phyloP scores from a whole-genome alignment of 257 asterid genomes.

The Craterostigma plantagineum region DNA sequence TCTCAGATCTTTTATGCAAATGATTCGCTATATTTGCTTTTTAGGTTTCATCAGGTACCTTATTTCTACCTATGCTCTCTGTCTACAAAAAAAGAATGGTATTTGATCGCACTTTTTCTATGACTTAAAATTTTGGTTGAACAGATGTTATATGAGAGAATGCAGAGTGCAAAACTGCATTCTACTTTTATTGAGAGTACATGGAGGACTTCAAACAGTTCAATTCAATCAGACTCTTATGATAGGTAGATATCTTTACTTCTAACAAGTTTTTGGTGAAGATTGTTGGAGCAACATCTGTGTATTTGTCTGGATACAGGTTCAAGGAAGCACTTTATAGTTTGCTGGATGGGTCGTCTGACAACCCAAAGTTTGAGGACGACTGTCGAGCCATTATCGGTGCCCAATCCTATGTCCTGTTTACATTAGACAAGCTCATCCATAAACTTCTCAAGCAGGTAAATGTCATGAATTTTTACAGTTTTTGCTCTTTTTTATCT shows the following conservation, averaged over 20 bases:
- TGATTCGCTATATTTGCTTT: constrained; percentile 66
- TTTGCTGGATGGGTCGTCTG: constrained; percentile 73
- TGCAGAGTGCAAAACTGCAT: constrained; percentile 61
- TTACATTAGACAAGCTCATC: constrained; percentile 85
- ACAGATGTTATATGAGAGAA: constrained; percentile 76
- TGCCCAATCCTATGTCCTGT: constrained; percentile 72
- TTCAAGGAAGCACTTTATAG: constrained; percentile 64
- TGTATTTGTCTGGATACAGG: constrained; percentile 28
- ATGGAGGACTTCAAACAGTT: constrained; percentile 44
- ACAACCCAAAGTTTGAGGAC: constrained; percentile 79
- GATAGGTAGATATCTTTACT: constrained; percentile 37
- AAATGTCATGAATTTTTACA: constrained; percentile 6
- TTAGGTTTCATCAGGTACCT: constrained; percentile 76
- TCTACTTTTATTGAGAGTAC: constrained; percentile 55
- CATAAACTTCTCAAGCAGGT: constrained; percentile 86
- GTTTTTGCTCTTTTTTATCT: not conserved
- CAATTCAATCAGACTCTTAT: constrained; percentile 39
- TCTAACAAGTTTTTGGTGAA: not conserved
- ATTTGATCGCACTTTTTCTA: no score
- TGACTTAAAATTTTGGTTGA: constrained; percentile 10
- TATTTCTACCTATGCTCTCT: constrained; percentile 1
- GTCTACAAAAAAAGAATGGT: not conserved
- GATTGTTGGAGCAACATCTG: not conserved
- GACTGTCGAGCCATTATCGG: constrained; percentile 90
- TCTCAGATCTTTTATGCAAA: constrained; percentile 58